A percentile compares a stretch with the other conserved stretches of the same genome.
Evolutionary conservation across 768 basidiomycete genomes (phyloP).

Genomic region (Calocybe indica): DNA sequence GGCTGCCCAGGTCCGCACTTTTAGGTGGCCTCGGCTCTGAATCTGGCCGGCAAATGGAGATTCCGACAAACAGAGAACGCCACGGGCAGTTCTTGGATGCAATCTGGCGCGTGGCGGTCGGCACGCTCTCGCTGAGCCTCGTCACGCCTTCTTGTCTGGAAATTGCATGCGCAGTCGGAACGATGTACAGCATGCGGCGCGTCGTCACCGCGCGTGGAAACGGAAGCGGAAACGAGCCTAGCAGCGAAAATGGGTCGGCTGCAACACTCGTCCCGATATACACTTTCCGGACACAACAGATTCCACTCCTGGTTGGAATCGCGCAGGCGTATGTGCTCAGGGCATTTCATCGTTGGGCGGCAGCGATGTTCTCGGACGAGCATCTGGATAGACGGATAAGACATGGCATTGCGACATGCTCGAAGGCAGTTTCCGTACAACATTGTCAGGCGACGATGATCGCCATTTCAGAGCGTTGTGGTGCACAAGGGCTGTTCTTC

Average conservation of each 20-base stretch:
- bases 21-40: slow-evolving; percentile 13
- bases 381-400: slow-evolving; percentile 7
- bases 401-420: slow-evolving; percentile 16
- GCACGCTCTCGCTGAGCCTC: slow-evolving; percentile 22
- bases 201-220: slow-evolving; percentile 8
- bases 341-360: slow-evolving; percentile 18
- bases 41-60: slow-evolving; percentile 1
- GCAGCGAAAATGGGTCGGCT: no score
- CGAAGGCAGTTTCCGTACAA: slow-evolving; percentile 13
- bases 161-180: slow-evolving; percentile 18
- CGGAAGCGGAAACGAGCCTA: slow-evolving; percentile 6
- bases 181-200: slow-evolving; percentile 24
- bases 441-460: slow-evolving; percentile 11
- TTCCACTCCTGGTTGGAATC: slow-evolving; percentile 28
- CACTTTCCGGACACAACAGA: slow-evolving; percentile 34
- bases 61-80: neutral
- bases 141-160: slow-evolving; percentile 17
- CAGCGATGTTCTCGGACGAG: slow-evolving; percentile 19
- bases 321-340: slow-evolving; percentile 29
- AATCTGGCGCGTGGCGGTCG: slow-evolving; percentile 25
- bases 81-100: slow-evolving; percentile 17
- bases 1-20: slow-evolving; percentile 22
- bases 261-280: slow-evolving; percentile 19
- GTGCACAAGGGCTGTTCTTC: slow-evolving; percentile 36
- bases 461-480: slow-evolving; percentile 29